These are phyloP conservation scores for Triticum dicoccoides DNA, from an alignment of 176 grass and related monocot species.

Conservation along the genomic window DNA sequence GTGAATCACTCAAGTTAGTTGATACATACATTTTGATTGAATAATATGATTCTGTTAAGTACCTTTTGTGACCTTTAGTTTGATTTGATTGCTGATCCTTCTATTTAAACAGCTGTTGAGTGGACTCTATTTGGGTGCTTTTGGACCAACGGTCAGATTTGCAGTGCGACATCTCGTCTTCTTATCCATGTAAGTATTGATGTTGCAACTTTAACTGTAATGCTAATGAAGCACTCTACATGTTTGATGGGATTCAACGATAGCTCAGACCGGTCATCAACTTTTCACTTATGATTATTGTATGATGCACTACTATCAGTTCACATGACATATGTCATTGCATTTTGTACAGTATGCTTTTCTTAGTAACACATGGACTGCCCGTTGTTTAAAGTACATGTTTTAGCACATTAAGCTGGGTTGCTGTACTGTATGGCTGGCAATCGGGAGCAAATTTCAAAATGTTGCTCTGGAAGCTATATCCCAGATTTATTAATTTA, in stretches of 20 bases:
- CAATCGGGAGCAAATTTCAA: background rate
- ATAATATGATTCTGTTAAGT: background rate
- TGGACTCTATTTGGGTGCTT: constrained; percentile 99
- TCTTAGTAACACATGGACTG: background rate
- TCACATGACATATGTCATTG: background rate
- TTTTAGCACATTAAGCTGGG: background rate
- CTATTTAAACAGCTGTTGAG: constrained; percentile 76
- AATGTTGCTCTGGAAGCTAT: constrained; percentile 10
- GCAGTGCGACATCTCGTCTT: constrained; percentile 98
- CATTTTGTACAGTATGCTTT: background rate
- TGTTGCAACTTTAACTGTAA: background rate
- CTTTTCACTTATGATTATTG: background rate
- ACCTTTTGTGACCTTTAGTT: background rate
- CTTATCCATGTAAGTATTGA: constrained; percentile 80
- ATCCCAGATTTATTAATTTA: background rate
- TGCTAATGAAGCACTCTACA: background rate
- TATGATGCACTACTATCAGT: background rate
- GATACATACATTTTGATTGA: constrained; percentile 6
- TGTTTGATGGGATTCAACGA: background rate
- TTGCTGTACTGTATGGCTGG: constrained; percentile 7
- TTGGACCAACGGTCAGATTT: constrained; percentile 99
- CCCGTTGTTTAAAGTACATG: background rate
- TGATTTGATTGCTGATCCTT: constrained; percentile 28
- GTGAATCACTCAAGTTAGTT: background rate
- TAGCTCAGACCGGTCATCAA: background rate